Percentiles rank a stretch among this genome's conserved stretches.
Evolutionary conservation across 345 rosid genomes (phyloP).

Genomic region (rapeseed (Brassica napus)): DNA sequence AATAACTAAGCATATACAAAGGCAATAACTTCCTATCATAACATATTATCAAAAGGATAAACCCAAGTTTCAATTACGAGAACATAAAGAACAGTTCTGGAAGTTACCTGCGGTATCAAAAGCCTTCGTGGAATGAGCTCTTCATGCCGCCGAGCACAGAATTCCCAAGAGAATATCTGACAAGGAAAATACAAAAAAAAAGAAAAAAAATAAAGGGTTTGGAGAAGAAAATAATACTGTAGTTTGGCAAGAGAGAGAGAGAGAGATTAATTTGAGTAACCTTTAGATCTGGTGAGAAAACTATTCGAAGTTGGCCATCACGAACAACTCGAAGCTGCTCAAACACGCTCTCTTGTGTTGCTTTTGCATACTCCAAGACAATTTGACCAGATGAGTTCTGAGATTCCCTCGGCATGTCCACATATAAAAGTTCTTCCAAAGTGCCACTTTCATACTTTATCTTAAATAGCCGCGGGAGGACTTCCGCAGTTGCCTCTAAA

Average conservation of each 20-base stretch:
- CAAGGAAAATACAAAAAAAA: background rate
- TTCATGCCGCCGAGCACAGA: conserved; percentile 97
- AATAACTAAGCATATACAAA: background rate
- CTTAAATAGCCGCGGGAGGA: conserved; percentile 97
- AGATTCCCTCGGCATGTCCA: conserved; percentile 97
- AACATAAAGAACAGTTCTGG: background rate
- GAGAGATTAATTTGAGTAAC: conserved; percentile 37
- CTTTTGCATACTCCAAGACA: conserved; percentile 96
- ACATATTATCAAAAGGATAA: background rate
- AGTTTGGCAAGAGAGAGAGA: background rate
- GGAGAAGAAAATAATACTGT: background rate
- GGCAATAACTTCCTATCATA: background rate
- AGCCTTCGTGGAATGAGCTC: conserved; percentile 93
- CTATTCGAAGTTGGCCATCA: conserved; percentile 93
- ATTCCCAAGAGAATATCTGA: conserved; percentile 97
- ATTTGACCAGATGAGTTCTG: conserved; percentile 90
- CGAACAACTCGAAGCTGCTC: conserved; percentile 99
- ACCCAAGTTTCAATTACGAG: background rate
- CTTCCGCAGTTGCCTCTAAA: conserved; percentile 94
- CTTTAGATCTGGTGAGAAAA: conserved; percentile 95
- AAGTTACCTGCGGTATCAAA: conserved; percentile 84
- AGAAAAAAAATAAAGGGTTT: background rate
- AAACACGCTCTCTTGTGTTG: conserved; percentile 98
- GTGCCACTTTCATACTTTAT: conserved; percentile 99
- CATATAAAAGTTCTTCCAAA: conserved; percentile 87